Conservation (phyloP, 1,284 basidiomycete species). For the Phellopilus nigrolimitatus region DNA sequence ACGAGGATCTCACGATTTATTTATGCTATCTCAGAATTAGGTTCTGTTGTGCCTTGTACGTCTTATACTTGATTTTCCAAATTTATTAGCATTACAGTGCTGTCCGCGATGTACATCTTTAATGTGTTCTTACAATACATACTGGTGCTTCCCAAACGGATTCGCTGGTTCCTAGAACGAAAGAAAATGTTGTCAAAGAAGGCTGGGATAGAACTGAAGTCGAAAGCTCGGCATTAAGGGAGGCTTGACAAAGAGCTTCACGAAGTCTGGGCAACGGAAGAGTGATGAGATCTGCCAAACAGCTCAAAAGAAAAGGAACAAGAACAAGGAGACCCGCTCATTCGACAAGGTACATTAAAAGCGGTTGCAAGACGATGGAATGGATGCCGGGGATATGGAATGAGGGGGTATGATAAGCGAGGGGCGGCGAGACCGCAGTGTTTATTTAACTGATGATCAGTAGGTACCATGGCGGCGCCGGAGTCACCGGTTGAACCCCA, state of each 20-base stretch:
- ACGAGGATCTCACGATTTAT: not conserved
- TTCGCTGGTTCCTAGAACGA: not conserved
- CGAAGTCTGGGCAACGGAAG: not conserved
- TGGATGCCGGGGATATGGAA: too few relatives aligned
- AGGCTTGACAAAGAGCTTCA: too few relatives aligned
- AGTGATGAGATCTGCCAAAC: not conserved
- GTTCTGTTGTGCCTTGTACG: not conserved
- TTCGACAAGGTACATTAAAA: too few relatives aligned
- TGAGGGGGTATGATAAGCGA: too few relatives aligned
- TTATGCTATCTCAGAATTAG: not conserved
- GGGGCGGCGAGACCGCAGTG: too few relatives aligned
- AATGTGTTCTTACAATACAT: constrained; percentile 4
- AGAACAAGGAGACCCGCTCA: too few relatives aligned
- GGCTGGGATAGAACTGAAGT: too few relatives aligned
- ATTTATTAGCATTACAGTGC: not conserved
- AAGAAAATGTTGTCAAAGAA: too few relatives aligned
- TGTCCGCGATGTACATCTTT: constrained; percentile 1
- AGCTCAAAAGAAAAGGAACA: not conserved
- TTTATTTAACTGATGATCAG: too few relatives aligned
- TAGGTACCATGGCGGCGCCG: too few relatives aligned
- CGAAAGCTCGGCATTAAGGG: too few relatives aligned
- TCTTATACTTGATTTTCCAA: not conserved
- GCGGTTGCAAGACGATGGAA: not conserved
- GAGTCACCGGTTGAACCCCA: constrained; percentile 60
- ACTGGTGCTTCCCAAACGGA: not conserved